Base-by-base conservation (phyloP, 345 rosid genomes). In the Litchi chinensis region DNA sequence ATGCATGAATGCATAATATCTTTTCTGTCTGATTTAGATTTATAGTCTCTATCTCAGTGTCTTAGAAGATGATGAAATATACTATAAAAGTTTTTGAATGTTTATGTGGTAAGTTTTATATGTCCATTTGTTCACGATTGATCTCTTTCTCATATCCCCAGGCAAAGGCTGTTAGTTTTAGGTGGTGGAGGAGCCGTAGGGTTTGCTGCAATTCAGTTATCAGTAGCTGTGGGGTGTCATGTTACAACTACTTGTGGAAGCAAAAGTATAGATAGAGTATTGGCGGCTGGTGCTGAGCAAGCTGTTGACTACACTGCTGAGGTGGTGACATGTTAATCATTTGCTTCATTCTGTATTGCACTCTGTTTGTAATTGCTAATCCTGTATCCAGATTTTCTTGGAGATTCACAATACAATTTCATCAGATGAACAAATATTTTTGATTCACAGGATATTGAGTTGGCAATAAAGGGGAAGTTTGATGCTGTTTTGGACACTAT, bases 121-220 rank as follows among this genome's bases (percentile, higher is more conserved):
- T 39, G 43, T 37, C 26, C 72, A 39, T 75, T 76, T 52, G 26
- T 19, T 62, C 22, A 24, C 16, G 63, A 59, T 65, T 71, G 26
- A 62, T 70, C 39, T 11, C 52, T 57, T 56, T 83, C 32, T 52
- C n/a, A 32, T 82, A 65, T 78, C 67, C 70, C 59, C 90, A 94
- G 99, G 87, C 98, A 93, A 84, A 86, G 96, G 79, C 68, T 95
- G 57, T 85, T 95, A 73, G 87, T 93, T 76, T 71, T 93, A 56
- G 99, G 98, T 32, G 99, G 98, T 73, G 99, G 98, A 75, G 99
- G 98, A 57, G 99, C 98, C 4, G 99, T 95, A 65, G 98, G 99
- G 63, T 95, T 91, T 79, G 80, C 98, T 74, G 98, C 98, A 80
- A 90, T 92, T 75, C 99, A 95, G 90, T 84, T 95, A 74, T 91